Evolutionary conservation across 2,329 filamentous ascomycete species (phyloP).

Genomic region (Exophiala dermatitidis): DNA sequence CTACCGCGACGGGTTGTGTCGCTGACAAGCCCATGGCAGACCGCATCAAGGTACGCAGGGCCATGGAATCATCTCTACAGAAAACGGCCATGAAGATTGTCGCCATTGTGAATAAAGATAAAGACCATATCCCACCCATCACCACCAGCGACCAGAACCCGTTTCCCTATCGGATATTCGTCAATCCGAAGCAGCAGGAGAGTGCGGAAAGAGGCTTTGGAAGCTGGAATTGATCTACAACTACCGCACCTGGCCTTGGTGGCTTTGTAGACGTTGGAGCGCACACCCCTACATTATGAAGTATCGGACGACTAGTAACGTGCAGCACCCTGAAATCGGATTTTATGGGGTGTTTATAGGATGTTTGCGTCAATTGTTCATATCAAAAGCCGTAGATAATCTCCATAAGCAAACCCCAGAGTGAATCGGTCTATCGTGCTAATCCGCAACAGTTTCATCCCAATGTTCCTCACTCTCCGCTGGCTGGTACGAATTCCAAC

Average conservation of each 20-base stretch:
- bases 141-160: constrained; percentile 87
- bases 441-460: constrained; percentile 9
- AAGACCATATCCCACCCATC: constrained; percentile 94
- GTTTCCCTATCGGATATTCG: constrained; percentile 86
- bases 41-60: constrained; percentile 75
- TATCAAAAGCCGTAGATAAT: too few species aligned
- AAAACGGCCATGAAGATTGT: constrained; percentile 87
- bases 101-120: constrained; percentile 76
- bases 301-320: too few species aligned
- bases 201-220: constrained; percentile 73
- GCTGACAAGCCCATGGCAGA: constrained; percentile 46
- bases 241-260: background rate
- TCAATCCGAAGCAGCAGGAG: constrained; percentile 70
- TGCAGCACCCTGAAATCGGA: too few species aligned
- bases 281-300: too few species aligned
- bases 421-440: constrained; percentile 20
- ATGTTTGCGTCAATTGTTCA: too few species aligned
- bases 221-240: constrained; percentile 49
- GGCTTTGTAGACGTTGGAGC: too few species aligned
- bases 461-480: constrained; percentile 8
- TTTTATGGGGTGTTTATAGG: too few species aligned
- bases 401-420: background rate
- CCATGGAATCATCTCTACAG: constrained; percentile 83
- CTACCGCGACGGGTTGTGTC: background rate
- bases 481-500: background rate